Base-by-base conservation (phyloP, 176 grass and related monocot species). In the Tuctoria greenei region DNA sequence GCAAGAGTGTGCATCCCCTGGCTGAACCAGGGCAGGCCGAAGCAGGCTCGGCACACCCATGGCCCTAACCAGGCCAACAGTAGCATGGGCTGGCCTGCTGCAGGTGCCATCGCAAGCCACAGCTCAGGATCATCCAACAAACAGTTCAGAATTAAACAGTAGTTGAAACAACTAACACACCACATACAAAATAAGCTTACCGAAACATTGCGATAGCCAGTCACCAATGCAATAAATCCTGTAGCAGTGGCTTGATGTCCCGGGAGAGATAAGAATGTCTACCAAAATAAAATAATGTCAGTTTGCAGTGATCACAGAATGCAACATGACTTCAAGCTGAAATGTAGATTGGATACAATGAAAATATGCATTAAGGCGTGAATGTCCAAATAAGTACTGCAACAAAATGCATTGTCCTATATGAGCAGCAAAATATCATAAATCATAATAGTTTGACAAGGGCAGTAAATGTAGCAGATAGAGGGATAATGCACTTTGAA, bases 221-320 rank as follows among this genome's bases (percentile, higher is more conserved):
- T 66, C 65, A 85, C 79, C 82, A 82, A 81, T 82, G 85, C 82
- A 82, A 91, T 73, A 64, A 88, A 82, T 82, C 89, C 85, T 65
- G 38, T 76, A 59, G 85, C 74, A 85, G 72, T 91, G 40, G 77
- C 85, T 79, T 80, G 42, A 13, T 37, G 23, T 69, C 85, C 74
- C 58, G 89, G 89, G 82, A 91, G 89, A 83, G 88, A 90, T 59
- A 90, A 79, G 83, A 86, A 90, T 75, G 79, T 77, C 88, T 90
- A 59, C 72, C 82, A 66, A 57, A 86, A 67, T 31, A 85, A 78
- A 72, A 66, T 0, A 35, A 73, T 72, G 40, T 66, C 61, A 77
- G 60, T 28, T 7, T 49, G 74, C 28, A 83, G 50, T 37, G n/a
- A 51, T 69, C 17, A 24, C 20, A 39, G 51, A 41, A 41, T 47